These are phyloP conservation scores for Herpetomonas samuelpessoai DNA, from an alignment of 208 protist genomes.

Conservation along the genomic window DNA sequence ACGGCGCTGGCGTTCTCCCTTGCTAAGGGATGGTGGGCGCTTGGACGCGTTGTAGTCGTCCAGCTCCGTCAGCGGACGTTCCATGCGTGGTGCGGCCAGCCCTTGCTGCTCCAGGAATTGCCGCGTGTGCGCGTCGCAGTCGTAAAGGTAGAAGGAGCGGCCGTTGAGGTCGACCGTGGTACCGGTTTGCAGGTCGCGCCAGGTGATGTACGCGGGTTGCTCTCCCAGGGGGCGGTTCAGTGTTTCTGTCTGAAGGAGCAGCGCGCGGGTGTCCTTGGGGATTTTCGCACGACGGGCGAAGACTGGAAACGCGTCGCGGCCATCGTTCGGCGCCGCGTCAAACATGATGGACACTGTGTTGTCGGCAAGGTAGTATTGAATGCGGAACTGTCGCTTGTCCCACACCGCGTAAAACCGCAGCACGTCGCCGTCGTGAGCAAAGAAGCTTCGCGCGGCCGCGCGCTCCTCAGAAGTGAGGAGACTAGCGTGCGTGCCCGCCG, in stretches of 20 bases:
- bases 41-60: conserved; percentile 30
- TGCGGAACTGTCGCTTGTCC: conserved; percentile 90
- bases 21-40: conserved; percentile 18
- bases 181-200: conserved; percentile 85
- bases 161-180: conserved; percentile 75
- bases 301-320: conserved; percentile 91
- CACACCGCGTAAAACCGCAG: conserved; percentile 95
- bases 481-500: conserved; percentile 67
- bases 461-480: conserved; percentile 83
- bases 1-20: conserved; percentile 6
- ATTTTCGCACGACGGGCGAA: conserved; percentile 90
- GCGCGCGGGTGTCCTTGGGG: conserved; percentile 52
- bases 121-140: conserved; percentile 93
- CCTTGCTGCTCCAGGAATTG: conserved; percentile 73
- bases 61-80: conserved; percentile 38
- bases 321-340: conserved; percentile 87
- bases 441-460: conserved; percentile 78
- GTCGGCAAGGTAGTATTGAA: conserved; percentile 96
- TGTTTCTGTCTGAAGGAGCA: conserved; percentile 60
- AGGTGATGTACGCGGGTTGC: conserved; percentile 45
- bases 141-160: conserved; percentile 88
- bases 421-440: conserved; percentile 94
- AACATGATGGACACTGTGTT: conserved; percentile 94
- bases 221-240: conserved; percentile 49
- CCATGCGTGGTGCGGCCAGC: conserved; percentile 24